These are phyloP conservation scores for Begonia fuchsioides DNA, from an alignment of 306 rosid genomes.

Conservation along the genomic window DNA sequence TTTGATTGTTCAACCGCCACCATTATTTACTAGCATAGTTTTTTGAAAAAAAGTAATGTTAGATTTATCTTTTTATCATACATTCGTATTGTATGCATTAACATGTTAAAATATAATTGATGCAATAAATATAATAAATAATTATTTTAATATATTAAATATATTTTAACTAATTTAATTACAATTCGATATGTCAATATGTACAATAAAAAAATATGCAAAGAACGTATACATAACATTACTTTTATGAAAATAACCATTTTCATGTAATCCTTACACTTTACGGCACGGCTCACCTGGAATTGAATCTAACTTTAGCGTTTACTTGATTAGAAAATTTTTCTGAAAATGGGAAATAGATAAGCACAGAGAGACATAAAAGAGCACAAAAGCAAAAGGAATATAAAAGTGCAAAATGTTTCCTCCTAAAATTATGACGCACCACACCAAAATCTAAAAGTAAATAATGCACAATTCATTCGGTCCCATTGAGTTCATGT, in stretches of 20 bases:
- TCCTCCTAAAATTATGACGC: constrained; percentile 1
- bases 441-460: constrained; percentile 2
- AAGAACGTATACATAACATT: too few species aligned
- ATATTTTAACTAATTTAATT: too few species aligned
- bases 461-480: neutral
- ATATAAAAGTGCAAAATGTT: neutral
- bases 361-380: constrained; percentile 5
- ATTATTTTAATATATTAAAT: too few species aligned
- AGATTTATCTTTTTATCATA: too few species aligned
- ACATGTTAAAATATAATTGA: too few species aligned
- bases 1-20: constrained; percentile 2
- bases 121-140: too few species aligned
- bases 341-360: neutral
- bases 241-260: constrained; percentile 5
- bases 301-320: neutral
- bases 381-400: neutral
- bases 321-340: neutral
- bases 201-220: too few species aligned
- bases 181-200: too few species aligned
- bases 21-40: constrained; percentile 4
- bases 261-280: constrained; percentile 6
- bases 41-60: too few species aligned
- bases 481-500: too few species aligned
- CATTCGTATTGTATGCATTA: too few species aligned
- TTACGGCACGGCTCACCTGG: neutral